These are phyloP conservation scores for Lipomyces starkeyi DNA, from an alignment of 805 yeast genomes.

Conservation along the genomic window DNA sequence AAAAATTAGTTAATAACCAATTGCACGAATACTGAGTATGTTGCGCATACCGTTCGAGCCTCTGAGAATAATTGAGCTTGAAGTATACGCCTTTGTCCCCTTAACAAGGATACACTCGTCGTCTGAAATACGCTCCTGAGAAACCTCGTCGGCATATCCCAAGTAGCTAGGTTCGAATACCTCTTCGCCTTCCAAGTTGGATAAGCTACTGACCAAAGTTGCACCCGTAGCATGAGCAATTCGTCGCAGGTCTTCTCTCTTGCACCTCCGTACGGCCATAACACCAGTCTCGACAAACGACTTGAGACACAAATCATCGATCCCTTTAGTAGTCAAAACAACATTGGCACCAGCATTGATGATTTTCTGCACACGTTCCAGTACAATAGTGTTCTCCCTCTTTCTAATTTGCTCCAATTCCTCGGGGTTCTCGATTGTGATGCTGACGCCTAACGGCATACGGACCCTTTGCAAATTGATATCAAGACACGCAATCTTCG, in stretches of 20 bases:
- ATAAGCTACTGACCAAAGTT: slow-evolving; percentile 80
- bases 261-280: slow-evolving; percentile 96
- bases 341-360: slow-evolving; percentile 91
- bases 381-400: slow-evolving; percentile 83
- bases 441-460: slow-evolving; percentile 98
- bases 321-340: slow-evolving; percentile 90
- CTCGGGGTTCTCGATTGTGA: slow-evolving; percentile 96
- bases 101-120: slow-evolving; percentile 94
- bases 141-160: slow-evolving; percentile 90
- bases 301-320: slow-evolving; percentile 89
- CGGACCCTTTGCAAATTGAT: slow-evolving; percentile 93
- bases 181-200: slow-evolving; percentile 95
- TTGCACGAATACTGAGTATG: background rate
- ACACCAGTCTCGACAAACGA: slow-evolving; percentile 90
- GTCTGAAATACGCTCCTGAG: slow-evolving; percentile 88
- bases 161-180: slow-evolving; percentile 82
- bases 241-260: slow-evolving; percentile 93
- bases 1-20: slow-evolving; percentile 42
- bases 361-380: slow-evolving; percentile 82
- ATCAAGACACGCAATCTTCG: slow-evolving; percentile 87
- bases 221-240: slow-evolving; percentile 99
- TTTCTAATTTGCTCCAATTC: slow-evolving; percentile 91
- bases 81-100: slow-evolving; percentile 89
- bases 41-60: slow-evolving; percentile 71
- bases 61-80: slow-evolving; percentile 88